Base-by-base conservation (phyloP, 2,329 filamentous ascomycete genomes). In the Exophiala bonariae region DNA sequence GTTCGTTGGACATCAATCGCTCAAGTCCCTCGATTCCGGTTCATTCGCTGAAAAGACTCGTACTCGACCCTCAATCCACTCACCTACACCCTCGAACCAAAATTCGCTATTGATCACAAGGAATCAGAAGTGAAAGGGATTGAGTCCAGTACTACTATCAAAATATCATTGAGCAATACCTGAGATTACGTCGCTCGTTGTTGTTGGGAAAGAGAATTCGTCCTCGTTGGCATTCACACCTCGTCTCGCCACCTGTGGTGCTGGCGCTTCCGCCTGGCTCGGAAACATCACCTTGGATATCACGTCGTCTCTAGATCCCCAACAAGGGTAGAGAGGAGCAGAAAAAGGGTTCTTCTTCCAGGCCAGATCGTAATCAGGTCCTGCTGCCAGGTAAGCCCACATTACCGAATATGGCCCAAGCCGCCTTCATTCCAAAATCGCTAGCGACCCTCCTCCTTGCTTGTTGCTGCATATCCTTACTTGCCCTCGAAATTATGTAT, bases 1-100 rank as follows among this genome's bases (percentile, higher is more conserved):
- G 33, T 26, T 57, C 52, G 52, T 54, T 49, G 49, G 50, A 59
- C 49, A 50, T 56, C 56, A 56, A 51, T 59, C 56, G 56, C 56
- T 59, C 49, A 54, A 20, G 54, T 52, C 48, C 51, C 46, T 55
- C 54, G 51, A 22, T 47, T 50, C 48, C 50, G 50, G 53, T 38
- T 46, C 42, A 41, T 53, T 53, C 54, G 47, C 50, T 44, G 52
- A 52, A 54, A 56, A 47, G 38, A 32, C 39, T 40, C 28, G 11
- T 14, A 39, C 36, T 26, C 36, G 36, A 6, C 18, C n/a, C 7
- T 10, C 4, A 19, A 4, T 20, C 8, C 35, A 16, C 20, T 17
- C 14, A 18, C 9, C 35, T 20, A 8, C 17, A 20, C 18, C 35
- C 35, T 37, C 7, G 32, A 34, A 7, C 32, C 23, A 26, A 11